A percentile compares a stretch with the other conserved stretches of the same genome.
phyloP scores from a whole-genome alignment of 352 stramenopile genomes.

The Hyaloperonospora arabidopsidis region DNA sequence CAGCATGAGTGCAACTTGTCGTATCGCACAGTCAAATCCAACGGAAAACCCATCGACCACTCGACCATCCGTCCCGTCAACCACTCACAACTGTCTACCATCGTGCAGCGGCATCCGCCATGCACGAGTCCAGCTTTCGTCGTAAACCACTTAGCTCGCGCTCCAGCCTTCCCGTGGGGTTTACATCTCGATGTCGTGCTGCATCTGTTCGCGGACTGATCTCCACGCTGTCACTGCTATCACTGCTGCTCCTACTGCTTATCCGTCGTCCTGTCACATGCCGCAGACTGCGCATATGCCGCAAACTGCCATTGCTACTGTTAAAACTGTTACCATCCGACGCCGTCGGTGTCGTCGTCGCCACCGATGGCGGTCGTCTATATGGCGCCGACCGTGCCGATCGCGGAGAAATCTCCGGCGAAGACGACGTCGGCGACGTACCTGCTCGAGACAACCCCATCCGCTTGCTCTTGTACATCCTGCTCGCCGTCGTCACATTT shows the following conservation, averaged over 20 bases:
- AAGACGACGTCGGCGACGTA: conserved; percentile 52
- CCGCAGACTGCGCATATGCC: conserved; percentile 21
- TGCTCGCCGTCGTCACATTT: conserved; percentile 7
- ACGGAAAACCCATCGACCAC: no score
- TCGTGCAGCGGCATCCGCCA: conserved; percentile 22
- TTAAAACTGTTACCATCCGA: conserved; percentile 25
- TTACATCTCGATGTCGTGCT: background rate
- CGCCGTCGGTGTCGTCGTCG: conserved; percentile 17
- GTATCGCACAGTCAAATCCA: no score
- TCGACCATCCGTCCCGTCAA: background rate
- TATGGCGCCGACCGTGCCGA: conserved; percentile 26
- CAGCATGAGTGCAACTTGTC: no score
- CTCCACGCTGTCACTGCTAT: conserved; percentile 27
- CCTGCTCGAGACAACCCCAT: conserved; percentile 24
- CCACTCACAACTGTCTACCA: conserved; percentile 12
- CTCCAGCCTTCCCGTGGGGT: conserved; percentile 43
- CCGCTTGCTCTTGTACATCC: conserved; percentile 28
- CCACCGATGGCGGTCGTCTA: conserved; percentile 24
- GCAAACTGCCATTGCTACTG: conserved; percentile 25
- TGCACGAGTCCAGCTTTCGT: conserved; percentile 54
- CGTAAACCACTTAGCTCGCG: conserved; percentile 47
- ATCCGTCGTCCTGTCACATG: conserved; percentile 26
- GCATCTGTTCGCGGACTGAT: conserved; percentile 11
- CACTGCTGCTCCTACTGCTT: conserved; percentile 20
- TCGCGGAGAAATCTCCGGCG: conserved; percentile 39